phyloP scores from a whole-genome alignment of 805 yeast species.

The Schwanniomyces polymorphus region DNA sequence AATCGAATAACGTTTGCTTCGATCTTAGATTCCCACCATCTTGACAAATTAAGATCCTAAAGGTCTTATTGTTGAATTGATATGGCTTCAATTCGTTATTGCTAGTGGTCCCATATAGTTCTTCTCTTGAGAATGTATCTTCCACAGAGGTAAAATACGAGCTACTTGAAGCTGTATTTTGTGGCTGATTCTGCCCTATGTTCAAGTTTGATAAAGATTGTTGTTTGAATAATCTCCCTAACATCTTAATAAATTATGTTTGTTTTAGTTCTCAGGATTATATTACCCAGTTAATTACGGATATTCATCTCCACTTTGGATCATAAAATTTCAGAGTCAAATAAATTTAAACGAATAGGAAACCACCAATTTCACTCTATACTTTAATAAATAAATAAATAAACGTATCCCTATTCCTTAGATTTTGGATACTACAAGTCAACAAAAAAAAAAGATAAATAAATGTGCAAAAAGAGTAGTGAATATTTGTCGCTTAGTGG shows the following conservation, averaged over 20 bases:
- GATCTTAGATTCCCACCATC: constrained; percentile 49
- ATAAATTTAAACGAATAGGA: neutral
- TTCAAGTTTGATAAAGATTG: constrained; percentile 2
- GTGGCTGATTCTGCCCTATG: neutral
- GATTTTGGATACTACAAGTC: no score
- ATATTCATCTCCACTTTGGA: neutral
- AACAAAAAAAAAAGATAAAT: no score
- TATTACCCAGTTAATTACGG: neutral
- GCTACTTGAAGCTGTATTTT: constrained; percentile 1
- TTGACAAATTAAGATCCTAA: constrained; percentile 48
- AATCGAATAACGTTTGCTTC: constrained; percentile 51
- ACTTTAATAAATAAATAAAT: neutral
- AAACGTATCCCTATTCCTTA: neutral
- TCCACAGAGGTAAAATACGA: constrained; percentile 31
- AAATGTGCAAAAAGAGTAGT: neutral
- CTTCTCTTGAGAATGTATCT: constrained; percentile 45
- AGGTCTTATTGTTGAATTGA: constrained; percentile 27
- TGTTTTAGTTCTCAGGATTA: neutral
- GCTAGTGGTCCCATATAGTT: constrained; percentile 44
- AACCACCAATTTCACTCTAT: neutral
- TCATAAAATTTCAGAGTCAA: neutral
- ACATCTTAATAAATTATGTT: constrained; percentile 18
- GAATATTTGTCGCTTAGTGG: neutral
- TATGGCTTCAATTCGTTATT: constrained; percentile 24
- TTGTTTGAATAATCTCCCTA: constrained; percentile 38